Evolutionary conservation across 768 basidiomycete species (phyloP).

Genomic region (Boletus pseudopeckii): DNA sequence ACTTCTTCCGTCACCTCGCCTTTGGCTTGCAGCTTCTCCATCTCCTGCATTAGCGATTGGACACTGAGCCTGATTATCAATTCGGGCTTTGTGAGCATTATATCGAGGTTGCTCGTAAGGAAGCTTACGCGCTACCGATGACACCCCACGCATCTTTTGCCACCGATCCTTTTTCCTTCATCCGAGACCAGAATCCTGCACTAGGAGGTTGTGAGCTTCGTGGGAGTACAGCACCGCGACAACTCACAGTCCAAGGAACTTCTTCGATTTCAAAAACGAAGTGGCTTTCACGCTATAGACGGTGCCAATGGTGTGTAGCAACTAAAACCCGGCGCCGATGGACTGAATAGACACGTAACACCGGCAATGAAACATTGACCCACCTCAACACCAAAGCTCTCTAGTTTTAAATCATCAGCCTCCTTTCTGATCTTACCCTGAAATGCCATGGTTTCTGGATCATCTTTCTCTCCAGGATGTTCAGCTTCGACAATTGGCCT

Average conservation of each 20-base stretch:
- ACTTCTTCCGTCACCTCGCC: constrained; percentile 89
- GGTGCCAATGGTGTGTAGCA: constrained; percentile 85
- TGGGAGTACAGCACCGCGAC: constrained; percentile 3
- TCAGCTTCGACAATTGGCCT: constrained; percentile 91
- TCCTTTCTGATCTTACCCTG: constrained; percentile 75
- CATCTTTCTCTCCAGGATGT: constrained; percentile 73
- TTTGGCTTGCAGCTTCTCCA: constrained; percentile 85
- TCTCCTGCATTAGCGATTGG: constrained; percentile 53
- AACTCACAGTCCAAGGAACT: constrained; percentile 84
- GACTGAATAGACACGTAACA: constrained; percentile 2
- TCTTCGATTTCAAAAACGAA: constrained; percentile 86
- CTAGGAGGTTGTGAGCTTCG: constrained; percentile 33
- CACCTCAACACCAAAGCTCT: constrained; percentile 97
- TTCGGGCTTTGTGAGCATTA: constrained; percentile 53
- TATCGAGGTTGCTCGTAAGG: constrained; percentile 5
- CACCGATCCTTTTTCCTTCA: constrained; percentile 91
- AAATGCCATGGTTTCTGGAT: constrained; percentile 79
- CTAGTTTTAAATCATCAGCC: constrained; percentile 92
- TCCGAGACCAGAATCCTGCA: constrained; percentile 85
- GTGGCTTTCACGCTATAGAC: constrained; percentile 94
- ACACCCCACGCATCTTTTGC: constrained; percentile 98
- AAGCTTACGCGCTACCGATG: constrained; percentile 85
- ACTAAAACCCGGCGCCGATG: constrained; percentile 35
- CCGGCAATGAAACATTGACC: constrained; percentile 17
- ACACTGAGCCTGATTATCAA: constrained; percentile 25